These are phyloP conservation scores for Trypanosoma avium DNA, from an alignment of 208 protist genomes.

Conservation along the genomic window DNA sequence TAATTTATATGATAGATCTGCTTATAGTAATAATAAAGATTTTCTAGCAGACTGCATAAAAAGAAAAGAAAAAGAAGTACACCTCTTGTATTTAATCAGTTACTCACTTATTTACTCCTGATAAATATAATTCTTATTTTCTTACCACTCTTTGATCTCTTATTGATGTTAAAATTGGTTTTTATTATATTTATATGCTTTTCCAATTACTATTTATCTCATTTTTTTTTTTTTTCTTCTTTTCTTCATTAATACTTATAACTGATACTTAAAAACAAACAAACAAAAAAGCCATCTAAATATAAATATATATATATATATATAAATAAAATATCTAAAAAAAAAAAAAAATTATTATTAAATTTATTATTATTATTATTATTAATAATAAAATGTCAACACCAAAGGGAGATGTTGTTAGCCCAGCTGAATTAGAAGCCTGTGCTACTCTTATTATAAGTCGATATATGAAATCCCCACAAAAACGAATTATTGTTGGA, in stretches of 20 bases:
- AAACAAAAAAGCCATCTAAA: neutral
- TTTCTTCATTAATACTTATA: neutral
- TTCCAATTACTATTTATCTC: slow-evolving; percentile 4
- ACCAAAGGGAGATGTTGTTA: slow-evolving; percentile 13
- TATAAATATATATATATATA: slow-evolving; percentile 1
- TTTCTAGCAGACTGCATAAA: too few relatives aligned
- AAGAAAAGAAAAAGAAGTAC: too few relatives aligned
- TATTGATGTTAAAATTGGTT: too few relatives aligned
- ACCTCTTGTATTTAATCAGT: too few relatives aligned
- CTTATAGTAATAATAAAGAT: too few relatives aligned
- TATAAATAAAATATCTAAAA: neutral
- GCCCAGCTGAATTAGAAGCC: slow-evolving; percentile 15
- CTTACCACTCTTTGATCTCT: too few relatives aligned
- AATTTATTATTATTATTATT: neutral
- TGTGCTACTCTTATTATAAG: slow-evolving; percentile 21
- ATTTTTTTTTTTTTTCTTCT: slow-evolving; percentile 21
- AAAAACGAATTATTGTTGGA: slow-evolving; percentile 59
- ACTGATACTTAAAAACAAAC: slow-evolving; percentile 5
- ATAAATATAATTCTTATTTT: too few relatives aligned
- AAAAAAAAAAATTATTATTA: slow-evolving; percentile 1
- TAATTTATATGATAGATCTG: too few relatives aligned
- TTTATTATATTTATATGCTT: too few relatives aligned
- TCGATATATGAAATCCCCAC: slow-evolving; percentile 11
- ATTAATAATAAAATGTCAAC: neutral
- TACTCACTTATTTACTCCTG: too few relatives aligned